A percentile compares a stretch with the other conserved stretches of the same genome.
phyloP scores from a whole-genome alignment of 345 rosid species.

The Stellera chamaejasme region DNA sequence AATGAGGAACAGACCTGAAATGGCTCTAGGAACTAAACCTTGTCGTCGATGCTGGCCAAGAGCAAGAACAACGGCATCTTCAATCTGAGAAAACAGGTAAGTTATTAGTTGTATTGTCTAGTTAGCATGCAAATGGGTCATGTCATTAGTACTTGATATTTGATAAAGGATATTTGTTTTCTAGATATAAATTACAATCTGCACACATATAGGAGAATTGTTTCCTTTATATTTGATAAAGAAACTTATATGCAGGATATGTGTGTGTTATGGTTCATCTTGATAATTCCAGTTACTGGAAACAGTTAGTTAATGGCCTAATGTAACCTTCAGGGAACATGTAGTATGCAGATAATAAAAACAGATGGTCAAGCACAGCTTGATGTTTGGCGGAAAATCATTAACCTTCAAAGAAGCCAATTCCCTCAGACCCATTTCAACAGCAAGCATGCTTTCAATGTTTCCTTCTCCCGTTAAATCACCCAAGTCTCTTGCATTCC shows the following conservation, averaged over 20 bases:
- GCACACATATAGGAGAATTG: too few relatives aligned
- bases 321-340: too few relatives aligned
- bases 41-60: slow-evolving; percentile 53
- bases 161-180: too few relatives aligned
- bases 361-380: too few relatives aligned
- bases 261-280: too few relatives aligned
- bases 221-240: too few relatives aligned
- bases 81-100: slow-evolving; percentile 44
- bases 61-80: slow-evolving; percentile 81
- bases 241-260: too few relatives aligned
- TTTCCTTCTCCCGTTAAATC: slow-evolving; percentile 94
- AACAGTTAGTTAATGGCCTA: too few relatives aligned
- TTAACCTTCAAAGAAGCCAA: slow-evolving; percentile 82
- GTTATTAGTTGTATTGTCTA: background rate
- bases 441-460: slow-evolving; percentile 96
- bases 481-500: slow-evolving; percentile 48
- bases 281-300: too few relatives aligned
- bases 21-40: slow-evolving; percentile 37
- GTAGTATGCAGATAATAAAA: too few relatives aligned
- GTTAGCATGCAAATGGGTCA: background rate
- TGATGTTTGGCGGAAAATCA: background rate
- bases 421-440: slow-evolving; percentile 96
- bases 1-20: slow-evolving; percentile 31
- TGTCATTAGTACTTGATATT: background rate
- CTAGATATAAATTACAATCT: too few relatives aligned